phyloP scores from a whole-genome alignment of 306 rosid genomes.

The Inga oerstediana region DNA sequence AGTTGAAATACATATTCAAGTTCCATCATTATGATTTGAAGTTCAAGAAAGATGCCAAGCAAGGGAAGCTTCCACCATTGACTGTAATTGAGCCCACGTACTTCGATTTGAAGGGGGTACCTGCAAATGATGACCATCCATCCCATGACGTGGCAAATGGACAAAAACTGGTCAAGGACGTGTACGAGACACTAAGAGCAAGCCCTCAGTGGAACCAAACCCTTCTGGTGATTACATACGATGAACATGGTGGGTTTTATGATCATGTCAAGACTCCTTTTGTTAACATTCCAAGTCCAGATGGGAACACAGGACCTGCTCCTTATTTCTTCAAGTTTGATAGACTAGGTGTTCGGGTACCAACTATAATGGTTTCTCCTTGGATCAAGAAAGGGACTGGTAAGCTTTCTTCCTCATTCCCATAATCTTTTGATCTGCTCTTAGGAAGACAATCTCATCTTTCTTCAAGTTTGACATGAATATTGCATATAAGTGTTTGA shows the following conservation, averaged over 20 bases:
- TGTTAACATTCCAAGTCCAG: slow-evolving; percentile 86
- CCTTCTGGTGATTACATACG: slow-evolving; percentile 86
- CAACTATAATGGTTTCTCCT: slow-evolving; percentile 96
- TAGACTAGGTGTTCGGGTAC: slow-evolving; percentile 95
- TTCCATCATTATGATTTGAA: slow-evolving; percentile 78
- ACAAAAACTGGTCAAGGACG: slow-evolving; percentile 91
- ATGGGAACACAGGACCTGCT: slow-evolving; percentile 97
- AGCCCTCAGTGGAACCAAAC: slow-evolving; percentile 97
- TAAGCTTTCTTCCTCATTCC: slow-evolving; percentile 38
- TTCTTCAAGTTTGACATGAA: too few species aligned
- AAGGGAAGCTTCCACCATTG: slow-evolving; percentile 85
- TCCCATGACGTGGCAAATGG: slow-evolving; percentile 99
- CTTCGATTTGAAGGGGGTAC: slow-evolving; percentile 71
- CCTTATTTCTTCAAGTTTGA: slow-evolving; percentile 97
- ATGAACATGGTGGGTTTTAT: slow-evolving; percentile 94
- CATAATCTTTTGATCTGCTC: neutral
- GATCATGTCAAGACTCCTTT: slow-evolving; percentile 93
- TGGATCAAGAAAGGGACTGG: slow-evolving; percentile 98
- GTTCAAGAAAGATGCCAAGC: slow-evolving; percentile 78
- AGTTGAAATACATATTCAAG: slow-evolving; percentile 72
- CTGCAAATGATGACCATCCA: slow-evolving; percentile 96
- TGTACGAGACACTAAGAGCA: slow-evolving; percentile 84
- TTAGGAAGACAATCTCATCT: neutral
- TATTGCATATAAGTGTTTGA: too few species aligned
- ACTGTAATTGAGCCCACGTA: slow-evolving; percentile 93